Base-by-base conservation (phyloP, 345 rosid genomes). In the Aurinia saxatilis region DNA sequence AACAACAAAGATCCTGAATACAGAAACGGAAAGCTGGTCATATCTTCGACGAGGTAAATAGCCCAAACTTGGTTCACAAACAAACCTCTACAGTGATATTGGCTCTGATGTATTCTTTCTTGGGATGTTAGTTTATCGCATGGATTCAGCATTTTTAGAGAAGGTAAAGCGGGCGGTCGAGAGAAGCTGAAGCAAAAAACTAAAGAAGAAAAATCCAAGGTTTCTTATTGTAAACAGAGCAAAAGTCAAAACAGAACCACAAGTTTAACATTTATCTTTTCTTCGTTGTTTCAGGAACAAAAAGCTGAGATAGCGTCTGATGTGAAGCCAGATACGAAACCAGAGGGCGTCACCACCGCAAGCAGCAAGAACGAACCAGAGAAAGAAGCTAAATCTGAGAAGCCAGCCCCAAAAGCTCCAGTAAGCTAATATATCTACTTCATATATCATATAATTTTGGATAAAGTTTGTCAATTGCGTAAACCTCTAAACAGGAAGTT, bases 1-100 rank as follows among this genome's bases (percentile, higher is more conserved):
- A 87, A 84, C 51, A 87, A 73, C 54, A 85, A 84, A 67, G 71
- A 85, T 73, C 84, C 84, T 1, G 87, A 81, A 25, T 93, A 90
- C 60, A 74, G 97, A 66, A 87, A 87, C 12, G 99, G 96, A 63
- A 93, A 87, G 57, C 96, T 93, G 6, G 46, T 90, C 33, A 85
- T 90, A 38, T 90, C 96, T 53, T 81, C 95, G 0, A 65, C 76
- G 65, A 90, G 99, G 99, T 86, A 39, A 54, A 59, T n/a, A 1
- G 40, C 48, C 37, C 12, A 15, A 66, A 7, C 57, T 72, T 58
- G 15, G 52, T 5, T 21, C 2, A 30, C 13, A 35, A 44, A 1
- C 31, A 57, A 16, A 11, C 47, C 2, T 14, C 4, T 16, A 13
- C 5, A 0, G 12, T 2, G 2, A 10, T 42, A 10, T 7, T 50